Evolutionary conservation across 495 filamentous ascomycete species (phyloP).

Genomic region (Aspergillus nanangensis): DNA sequence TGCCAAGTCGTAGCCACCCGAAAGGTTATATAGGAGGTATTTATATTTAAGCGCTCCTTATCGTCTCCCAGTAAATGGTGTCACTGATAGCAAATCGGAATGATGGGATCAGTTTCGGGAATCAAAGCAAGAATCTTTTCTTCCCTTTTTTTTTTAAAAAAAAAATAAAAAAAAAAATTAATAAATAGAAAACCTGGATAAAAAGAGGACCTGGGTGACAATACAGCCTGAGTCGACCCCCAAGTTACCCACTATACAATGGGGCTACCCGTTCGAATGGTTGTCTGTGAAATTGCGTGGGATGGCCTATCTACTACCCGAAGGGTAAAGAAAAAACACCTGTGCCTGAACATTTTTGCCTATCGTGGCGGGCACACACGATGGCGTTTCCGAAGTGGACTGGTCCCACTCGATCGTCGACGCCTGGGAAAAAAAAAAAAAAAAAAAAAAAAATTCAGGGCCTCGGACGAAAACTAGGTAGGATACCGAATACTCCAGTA

Average conservation of each 20-base stretch:
- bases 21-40: conserved; percentile 1
- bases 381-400: conserved; percentile 1
- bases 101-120: too few species aligned
- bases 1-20: conserved; percentile 1
- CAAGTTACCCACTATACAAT: background rate
- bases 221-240: too few species aligned
- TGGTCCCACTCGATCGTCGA: conserved; percentile 3
- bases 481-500: too few species aligned
- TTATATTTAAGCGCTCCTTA: too few species aligned
- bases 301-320: too few species aligned
- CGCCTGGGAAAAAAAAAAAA: background rate
- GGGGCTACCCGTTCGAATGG: background rate
- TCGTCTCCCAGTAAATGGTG: background rate
- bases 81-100: background rate
- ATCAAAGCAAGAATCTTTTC: too few species aligned
- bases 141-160: too few species aligned
- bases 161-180: too few species aligned
- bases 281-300: too few species aligned
- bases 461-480: too few species aligned
- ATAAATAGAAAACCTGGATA: too few species aligned
- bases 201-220: background rate
- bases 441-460: background rate
- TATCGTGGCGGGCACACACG: background rate
- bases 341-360: background rate
- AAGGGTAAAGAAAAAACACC: background rate